Conservation (phyloP, 2,329 filamentous ascomycete genomes). For the Zymoseptoria crescenta region DNA sequence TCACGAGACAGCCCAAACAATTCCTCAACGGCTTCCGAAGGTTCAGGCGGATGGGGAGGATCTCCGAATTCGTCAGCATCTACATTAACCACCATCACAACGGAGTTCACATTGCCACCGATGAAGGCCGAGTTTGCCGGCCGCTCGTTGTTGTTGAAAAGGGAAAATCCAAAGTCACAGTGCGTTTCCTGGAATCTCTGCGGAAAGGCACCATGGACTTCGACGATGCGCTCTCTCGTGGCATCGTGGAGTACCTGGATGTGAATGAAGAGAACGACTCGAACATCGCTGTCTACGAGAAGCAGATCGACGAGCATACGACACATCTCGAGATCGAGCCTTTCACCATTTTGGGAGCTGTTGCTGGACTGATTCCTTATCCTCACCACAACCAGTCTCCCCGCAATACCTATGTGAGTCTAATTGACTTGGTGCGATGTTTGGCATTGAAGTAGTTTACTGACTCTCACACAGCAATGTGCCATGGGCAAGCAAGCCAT, state of each 20-base stretch:
- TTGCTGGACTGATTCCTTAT: conserved; percentile 93
- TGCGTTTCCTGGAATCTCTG: conserved; percentile 69
- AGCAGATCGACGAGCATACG: conserved; percentile 70
- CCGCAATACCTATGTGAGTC: conserved; percentile 91
- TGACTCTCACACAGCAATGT: conserved; percentile 61
- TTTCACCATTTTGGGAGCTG: conserved; percentile 90
- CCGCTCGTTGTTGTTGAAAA: conserved; percentile 94
- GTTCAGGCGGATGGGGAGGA: conserved; percentile 78
- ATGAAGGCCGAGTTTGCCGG: conserved; percentile 92
- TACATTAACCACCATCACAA: conserved; percentile 90
- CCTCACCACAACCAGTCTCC: conserved; percentile 99
- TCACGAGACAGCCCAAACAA: conserved; percentile 76
- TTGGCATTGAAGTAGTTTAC: background rate
- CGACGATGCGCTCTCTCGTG: conserved; percentile 84
- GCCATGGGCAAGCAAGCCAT: conserved; percentile 99
- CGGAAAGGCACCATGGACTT: conserved; percentile 80
- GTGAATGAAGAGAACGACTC: conserved; percentile 98
- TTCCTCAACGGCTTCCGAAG: conserved; percentile 81
- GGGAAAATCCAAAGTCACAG: conserved; percentile 69
- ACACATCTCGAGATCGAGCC: conserved; percentile 98
- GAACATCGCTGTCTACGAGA: conserved; percentile 82
- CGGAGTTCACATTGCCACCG: conserved; percentile 89
- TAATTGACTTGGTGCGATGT: conserved; percentile 6
- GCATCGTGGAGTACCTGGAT: conserved; percentile 91
- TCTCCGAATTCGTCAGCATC: conserved; percentile 94